These are phyloP conservation scores for Clavispora carvajalis DNA, from an alignment of 805 yeast species.

Conservation along the genomic window DNA sequence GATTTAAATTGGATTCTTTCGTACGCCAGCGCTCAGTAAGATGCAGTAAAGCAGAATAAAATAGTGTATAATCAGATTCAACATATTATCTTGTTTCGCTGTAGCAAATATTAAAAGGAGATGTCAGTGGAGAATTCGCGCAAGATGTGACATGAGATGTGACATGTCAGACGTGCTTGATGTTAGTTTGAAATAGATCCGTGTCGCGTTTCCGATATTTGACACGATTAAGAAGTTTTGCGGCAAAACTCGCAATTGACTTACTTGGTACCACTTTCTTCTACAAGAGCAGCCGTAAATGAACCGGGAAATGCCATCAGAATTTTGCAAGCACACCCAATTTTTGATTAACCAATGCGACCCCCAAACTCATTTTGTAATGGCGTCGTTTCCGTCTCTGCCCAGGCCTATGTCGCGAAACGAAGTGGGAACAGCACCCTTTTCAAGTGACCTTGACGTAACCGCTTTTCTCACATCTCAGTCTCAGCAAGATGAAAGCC, in stretches of 20 bases:
- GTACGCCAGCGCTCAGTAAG: conserved; percentile 43
- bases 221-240: neutral
- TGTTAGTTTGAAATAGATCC: no score
- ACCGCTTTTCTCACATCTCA: conserved; percentile 8
- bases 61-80: no score
- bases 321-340: no score
- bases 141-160: no score
- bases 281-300: no score
- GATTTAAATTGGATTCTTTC: conserved; percentile 79
- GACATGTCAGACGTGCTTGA: no score
- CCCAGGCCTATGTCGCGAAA: neutral
- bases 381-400: neutral
- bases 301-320: no score
- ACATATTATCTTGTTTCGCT: no score
- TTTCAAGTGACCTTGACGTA: neutral
- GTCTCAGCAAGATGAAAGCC: neutral
- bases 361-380: neutral
- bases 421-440: neutral
- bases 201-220: neutral
- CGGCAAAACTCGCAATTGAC: neutral
- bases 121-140: no score
- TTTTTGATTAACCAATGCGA: no score
- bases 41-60: no score
- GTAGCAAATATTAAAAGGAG: no score
- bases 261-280: neutral